A percentile compares a stretch with the other conserved stretches of the same genome.
Conservation (phyloP, 202 grass and related monocot species). For the Musa balbisiana region DNA sequence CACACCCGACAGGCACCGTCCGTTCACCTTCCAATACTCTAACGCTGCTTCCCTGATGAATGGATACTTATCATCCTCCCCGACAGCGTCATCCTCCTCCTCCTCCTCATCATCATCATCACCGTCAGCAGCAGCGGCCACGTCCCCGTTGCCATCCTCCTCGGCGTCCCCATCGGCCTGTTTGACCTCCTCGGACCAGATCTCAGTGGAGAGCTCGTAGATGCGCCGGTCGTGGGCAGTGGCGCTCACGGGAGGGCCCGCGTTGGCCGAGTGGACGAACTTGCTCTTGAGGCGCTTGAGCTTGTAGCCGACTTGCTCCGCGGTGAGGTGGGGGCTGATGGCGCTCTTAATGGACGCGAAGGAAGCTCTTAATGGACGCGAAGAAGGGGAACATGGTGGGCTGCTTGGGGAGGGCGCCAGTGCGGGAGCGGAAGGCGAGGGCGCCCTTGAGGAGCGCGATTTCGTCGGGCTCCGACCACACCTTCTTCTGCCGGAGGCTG, state of each 20-base stretch:
- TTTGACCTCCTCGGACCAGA: conserved; percentile 34
- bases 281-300: conserved; percentile 88
- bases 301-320: conserved; percentile 74
- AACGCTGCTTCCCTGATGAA: background rate
- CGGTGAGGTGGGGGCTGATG: conserved; percentile 42
- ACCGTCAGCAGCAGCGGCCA: background rate
- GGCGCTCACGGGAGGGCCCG: background rate
- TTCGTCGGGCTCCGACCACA: conserved; percentile 4
- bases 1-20: background rate
- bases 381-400: conserved; percentile 44
- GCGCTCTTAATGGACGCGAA: conserved; percentile 41
- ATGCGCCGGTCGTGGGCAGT: conserved; percentile 40
- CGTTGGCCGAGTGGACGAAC: conserved; percentile 30
- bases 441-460: background rate
- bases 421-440: conserved; percentile 5
- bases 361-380: conserved; percentile 37
- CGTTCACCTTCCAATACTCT: conserved; percentile 3
- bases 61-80: background rate
- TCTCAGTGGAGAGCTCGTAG: conserved; percentile 40
- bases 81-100: background rate
- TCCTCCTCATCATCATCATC: background rate
- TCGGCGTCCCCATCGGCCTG: conserved; percentile 7
- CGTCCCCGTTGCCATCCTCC: background rate
- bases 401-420: conserved; percentile 12
- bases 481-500: background rate